These are phyloP conservation scores for Nitzschia palea DNA, from an alignment of 108 stramenopile species.

Conservation along the genomic window DNA sequence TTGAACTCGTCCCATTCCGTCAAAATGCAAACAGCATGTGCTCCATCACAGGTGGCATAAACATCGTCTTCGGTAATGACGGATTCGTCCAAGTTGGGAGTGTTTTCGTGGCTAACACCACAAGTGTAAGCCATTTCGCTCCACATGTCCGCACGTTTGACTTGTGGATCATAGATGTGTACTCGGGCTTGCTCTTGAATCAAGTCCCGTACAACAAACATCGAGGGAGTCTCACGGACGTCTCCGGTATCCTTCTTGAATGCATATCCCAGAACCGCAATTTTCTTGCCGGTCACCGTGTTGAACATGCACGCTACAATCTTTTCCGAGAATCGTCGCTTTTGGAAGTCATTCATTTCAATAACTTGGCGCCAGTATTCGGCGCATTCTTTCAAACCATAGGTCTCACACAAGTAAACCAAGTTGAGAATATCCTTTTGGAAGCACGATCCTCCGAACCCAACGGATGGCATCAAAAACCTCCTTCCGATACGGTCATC, in stretches of 20 bases:
- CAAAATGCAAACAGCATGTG: conserved; percentile 95
- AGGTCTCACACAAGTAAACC: conserved; percentile 98
- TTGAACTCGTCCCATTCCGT: conserved; percentile 99
- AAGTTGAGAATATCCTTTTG: conserved; percentile 99
- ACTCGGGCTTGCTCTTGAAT: conserved; percentile 92
- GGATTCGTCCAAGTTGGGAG: conserved; percentile 72
- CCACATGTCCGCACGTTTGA: conserved; percentile 96
- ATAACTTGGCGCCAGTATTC: conserved; percentile 99
- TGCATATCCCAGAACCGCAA: conserved; percentile 97
- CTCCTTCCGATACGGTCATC: conserved; percentile 97
- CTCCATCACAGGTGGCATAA: conserved; percentile 91
- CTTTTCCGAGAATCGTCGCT: conserved; percentile 96
- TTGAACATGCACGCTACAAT: conserved; percentile 98
- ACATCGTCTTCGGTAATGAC: conserved; percentile 86
- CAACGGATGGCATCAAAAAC: conserved; percentile 97
- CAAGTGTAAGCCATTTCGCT: conserved; percentile 96
- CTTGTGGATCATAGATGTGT: conserved; percentile 98
- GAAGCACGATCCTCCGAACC: conserved; percentile 99
- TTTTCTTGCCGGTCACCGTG: conserved; percentile 99
- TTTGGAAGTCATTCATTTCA: conserved; percentile 99
- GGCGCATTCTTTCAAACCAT: conserved; percentile 95
- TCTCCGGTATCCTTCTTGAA: conserved; percentile 99
- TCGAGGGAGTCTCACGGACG: conserved; percentile 97
- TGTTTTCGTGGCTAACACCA: conserved; percentile 82
- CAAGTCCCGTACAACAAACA: conserved; percentile 95